Evolutionary conservation across 192 early-diverging fungal genomes (phyloP).

Genomic region (Paraglomus occultum): DNA sequence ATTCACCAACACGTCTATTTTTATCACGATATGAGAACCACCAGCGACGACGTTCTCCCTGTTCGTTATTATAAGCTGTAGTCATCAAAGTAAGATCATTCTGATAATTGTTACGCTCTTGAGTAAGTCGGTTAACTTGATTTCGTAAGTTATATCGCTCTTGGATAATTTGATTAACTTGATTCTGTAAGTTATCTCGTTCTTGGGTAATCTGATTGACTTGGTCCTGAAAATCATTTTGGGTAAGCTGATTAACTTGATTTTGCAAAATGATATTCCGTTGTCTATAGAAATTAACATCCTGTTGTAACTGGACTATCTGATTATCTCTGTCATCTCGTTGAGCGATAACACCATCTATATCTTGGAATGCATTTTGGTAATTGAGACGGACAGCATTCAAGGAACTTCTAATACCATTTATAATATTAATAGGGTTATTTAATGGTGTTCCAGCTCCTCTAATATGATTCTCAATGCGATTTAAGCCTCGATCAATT

Average conservation of each 20-base stretch:
- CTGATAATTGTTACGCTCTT: too few relatives aligned
- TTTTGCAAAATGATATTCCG: neutral
- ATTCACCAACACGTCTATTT: slow-evolving; percentile 1
- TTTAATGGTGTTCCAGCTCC: neutral
- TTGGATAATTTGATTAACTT: too few relatives aligned
- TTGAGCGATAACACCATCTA: slow-evolving; percentile 2
- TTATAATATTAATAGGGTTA: neutral
- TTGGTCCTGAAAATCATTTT: neutral
- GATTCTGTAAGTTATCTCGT: slow-evolving; percentile 16
- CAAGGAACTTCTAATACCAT: slow-evolving; percentile 8
- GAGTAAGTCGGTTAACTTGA: too few relatives aligned
- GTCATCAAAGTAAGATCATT: neutral
- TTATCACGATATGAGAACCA: neutral
- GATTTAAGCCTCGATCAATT: neutral
- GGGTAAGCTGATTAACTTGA: too few relatives aligned
- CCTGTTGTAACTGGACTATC: neutral
- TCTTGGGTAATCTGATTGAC: too few relatives aligned
- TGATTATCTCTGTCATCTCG: neutral
- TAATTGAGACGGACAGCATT: too few relatives aligned
- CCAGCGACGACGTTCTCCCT: neutral
- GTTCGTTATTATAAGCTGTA: neutral
- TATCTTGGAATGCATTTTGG: slow-evolving; percentile 6
- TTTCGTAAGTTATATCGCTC: too few relatives aligned
- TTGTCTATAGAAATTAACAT: slow-evolving; percentile 8
- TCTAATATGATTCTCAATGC: neutral